Conservation (phyloP, 1,139 yeast genomes). For the Casaregolazyma lundiana region DNA sequence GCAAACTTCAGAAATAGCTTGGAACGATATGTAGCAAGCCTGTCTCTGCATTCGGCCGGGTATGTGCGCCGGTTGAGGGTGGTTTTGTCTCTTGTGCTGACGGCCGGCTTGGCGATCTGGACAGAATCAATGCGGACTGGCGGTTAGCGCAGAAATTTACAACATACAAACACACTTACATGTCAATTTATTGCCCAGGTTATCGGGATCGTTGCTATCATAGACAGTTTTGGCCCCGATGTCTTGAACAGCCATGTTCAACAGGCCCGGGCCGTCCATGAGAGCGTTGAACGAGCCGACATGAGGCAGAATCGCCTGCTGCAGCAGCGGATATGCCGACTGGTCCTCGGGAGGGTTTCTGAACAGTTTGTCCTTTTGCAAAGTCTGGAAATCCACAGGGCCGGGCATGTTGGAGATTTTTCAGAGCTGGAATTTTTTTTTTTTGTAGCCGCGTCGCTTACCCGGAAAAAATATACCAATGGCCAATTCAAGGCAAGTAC, state of each 20-base stretch:
- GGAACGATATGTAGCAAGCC: slow-evolving; percentile 48
- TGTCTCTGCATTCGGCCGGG: slow-evolving; percentile 84
- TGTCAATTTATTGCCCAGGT: slow-evolving; percentile 76
- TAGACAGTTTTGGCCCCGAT: slow-evolving; percentile 82
- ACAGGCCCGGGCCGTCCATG: slow-evolving; percentile 77
- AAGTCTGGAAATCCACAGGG: slow-evolving; percentile 61
- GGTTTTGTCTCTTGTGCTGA: slow-evolving; percentile 68
- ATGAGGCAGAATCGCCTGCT: slow-evolving; percentile 91
- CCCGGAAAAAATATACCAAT: slow-evolving; percentile 12
- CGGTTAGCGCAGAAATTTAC: not conserved
- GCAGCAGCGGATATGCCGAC: slow-evolving; percentile 73
- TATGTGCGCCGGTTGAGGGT: slow-evolving; percentile 75
- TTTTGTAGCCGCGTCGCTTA: slow-evolving; percentile 1
- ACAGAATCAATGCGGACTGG: slow-evolving; percentile 75
- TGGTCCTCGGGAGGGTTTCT: slow-evolving; percentile 85
- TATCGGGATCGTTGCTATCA: slow-evolving; percentile 64
- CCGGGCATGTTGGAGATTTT: slow-evolving; percentile 3
- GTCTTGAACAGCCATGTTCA: slow-evolving; percentile 81
- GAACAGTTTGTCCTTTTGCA: slow-evolving; percentile 83
- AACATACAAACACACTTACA: slow-evolving; percentile 21
- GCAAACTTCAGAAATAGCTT: slow-evolving; percentile 70
- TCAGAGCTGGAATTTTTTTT: slow-evolving; percentile 5
- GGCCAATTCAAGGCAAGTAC: slow-evolving; percentile 25
- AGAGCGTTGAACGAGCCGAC: slow-evolving; percentile 94
- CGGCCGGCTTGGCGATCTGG: slow-evolving; percentile 78